These are phyloP conservation scores for Nidularia sp. DNA, from an alignment of 768 basidiomycete genomes.

Conservation along the genomic window DNA sequence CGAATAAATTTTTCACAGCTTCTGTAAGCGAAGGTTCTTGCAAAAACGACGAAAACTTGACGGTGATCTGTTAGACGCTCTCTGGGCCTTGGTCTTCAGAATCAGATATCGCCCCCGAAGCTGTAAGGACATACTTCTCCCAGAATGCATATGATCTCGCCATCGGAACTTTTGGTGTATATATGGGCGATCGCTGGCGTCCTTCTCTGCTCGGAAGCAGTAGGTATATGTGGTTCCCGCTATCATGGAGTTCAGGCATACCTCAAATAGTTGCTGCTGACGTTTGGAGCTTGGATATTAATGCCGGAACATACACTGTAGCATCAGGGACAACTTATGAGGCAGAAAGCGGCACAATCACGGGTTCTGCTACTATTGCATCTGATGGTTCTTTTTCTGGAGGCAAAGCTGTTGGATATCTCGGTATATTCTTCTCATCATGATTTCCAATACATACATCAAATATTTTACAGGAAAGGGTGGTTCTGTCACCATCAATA, in stretches of 20 bases:
- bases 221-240: conserved; percentile 58
- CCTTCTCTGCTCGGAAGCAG: conserved; percentile 50
- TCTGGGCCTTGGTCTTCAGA: conserved; percentile 54
- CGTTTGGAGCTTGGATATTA: conserved; percentile 51
- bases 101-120: conserved; percentile 48
- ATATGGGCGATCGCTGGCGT: conserved; percentile 66
- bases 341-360: conserved; percentile 46
- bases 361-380: conserved; percentile 41
- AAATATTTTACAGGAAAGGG: conserved; percentile 38
- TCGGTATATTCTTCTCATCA: conserved; percentile 29
- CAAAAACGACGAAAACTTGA: not conserved
- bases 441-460: not conserved
- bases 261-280: conserved; percentile 53
- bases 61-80: conserved; percentile 31
- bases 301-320: conserved; percentile 45
- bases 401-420: conserved; percentile 48
- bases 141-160: conserved; percentile 56
- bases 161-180: conserved; percentile 44
- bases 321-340: conserved; percentile 52
- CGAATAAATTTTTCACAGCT: conserved; percentile 55
- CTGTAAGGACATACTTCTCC: conserved; percentile 54
- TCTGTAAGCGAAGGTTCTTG: conserved; percentile 26
- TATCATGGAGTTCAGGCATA: conserved; percentile 49
- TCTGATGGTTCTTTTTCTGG: conserved; percentile 47
- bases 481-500: conserved; percentile 51